These are phyloP conservation scores for Laguncularia racemosa DNA, from an alignment of 345 rosid genomes.

Conservation along the genomic window DNA sequence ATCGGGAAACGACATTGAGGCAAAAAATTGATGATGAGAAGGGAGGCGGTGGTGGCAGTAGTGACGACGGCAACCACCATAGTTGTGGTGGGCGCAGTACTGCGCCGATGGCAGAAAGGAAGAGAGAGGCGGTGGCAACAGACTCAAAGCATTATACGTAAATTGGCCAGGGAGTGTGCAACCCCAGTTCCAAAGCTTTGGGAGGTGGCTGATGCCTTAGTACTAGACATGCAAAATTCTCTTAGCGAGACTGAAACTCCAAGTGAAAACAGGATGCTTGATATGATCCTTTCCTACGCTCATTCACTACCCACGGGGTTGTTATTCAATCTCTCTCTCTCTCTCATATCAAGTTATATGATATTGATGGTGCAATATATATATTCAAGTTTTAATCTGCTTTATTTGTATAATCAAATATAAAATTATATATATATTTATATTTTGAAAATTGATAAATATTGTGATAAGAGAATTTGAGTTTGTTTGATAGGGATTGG, in stretches of 20 bases:
- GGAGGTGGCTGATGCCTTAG: slow-evolving; percentile 39
- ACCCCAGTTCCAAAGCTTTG: slow-evolving; percentile 48
- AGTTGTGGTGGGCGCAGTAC: slow-evolving; percentile 16
- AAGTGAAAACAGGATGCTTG: slow-evolving; percentile 13
- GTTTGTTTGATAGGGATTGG: too few species aligned
- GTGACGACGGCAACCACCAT: slow-evolving; percentile 18
- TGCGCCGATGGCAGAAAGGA: slow-evolving; percentile 21
- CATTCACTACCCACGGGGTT: slow-evolving; percentile 56
- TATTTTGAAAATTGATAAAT: too few species aligned
- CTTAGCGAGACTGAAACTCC: slow-evolving; percentile 5
- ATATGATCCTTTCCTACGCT: slow-evolving; percentile 37
- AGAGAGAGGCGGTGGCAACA: slow-evolving; percentile 31
- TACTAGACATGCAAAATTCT: slow-evolving; percentile 33
- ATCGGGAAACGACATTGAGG: too few species aligned
- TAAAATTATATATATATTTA: too few species aligned
- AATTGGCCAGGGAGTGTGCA: slow-evolving; percentile 51
- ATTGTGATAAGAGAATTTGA: too few species aligned
- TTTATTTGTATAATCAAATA: too few species aligned
- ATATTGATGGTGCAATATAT: not conserved
- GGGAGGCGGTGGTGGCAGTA: slow-evolving; percentile 14
- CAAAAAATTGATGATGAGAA: slow-evolving; percentile 21
- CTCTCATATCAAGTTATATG: not conserved
- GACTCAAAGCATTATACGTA: slow-evolving; percentile 32
- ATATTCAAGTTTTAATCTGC: not conserved
- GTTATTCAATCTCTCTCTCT: not conserved